Base-by-base conservation (phyloP, 306 rosid genomes). In the Citrullus colocynthis region DNA sequence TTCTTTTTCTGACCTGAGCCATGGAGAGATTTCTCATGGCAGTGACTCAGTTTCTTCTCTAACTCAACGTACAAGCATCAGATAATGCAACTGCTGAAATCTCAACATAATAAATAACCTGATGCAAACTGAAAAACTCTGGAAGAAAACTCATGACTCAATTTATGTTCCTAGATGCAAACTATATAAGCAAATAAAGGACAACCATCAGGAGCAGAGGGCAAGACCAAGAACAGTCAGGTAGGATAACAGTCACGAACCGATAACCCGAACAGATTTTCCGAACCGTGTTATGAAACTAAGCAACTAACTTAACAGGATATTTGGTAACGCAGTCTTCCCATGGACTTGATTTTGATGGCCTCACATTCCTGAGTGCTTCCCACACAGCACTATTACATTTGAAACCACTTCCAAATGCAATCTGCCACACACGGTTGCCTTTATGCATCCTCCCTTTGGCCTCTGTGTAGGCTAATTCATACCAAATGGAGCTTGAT, bases 401-500 rank as follows among this genome's bases (percentile, higher is more conserved):
- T 57, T 89, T 91, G 76, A 91, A 91, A 39, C 96, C 96, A 80
- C 93, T 91, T 30, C 93, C 96, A 77, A 91, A 91, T n/a, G 93
- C 96, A 77, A 91, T 91, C 84, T 91, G 96, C 97, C 97, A 91
- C 32, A 89, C 82, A 58, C 88, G 90, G 69, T 91, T 85, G 49
- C 97, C 92, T 80, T 76, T 91, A 61, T 78, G 81, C 86, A 91
- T 84, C 83, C 92, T 86, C 76, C 93, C 89, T 51, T 89, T 86
- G 57, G 97, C 93, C 74, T 91, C 96, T 28, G 62, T 88, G 58
- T 91, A 91, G 13, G 93, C 87, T 81, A 91, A 69, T 52, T 91
- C 97, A 83, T 89, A 89, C 93, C 93, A 91, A 80, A 91, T 91
- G 59, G 96, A 91, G 87, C 96, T 91, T 0, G 96, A 91, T 0